Conservation (phyloP, 2,329 filamentous ascomycete genomes). For the Aureobasidium sp. region DNA sequence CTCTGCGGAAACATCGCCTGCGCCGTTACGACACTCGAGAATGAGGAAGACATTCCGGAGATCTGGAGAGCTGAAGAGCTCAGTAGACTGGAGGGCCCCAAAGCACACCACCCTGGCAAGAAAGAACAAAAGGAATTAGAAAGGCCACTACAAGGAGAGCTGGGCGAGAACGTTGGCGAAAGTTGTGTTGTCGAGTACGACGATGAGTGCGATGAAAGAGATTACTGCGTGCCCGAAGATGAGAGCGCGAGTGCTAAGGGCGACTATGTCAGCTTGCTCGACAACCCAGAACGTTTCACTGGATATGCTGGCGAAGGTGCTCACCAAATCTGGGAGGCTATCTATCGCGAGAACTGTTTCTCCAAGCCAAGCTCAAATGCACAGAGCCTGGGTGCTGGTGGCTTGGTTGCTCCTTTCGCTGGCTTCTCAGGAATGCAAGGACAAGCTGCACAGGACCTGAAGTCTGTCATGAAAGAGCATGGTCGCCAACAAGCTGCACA, state of each 20-base stretch:
- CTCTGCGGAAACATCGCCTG: conserved; percentile 97
- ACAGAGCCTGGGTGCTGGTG: conserved; percentile 17
- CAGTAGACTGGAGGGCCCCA: conserved; percentile 84
- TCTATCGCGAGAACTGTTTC: conserved; percentile 98
- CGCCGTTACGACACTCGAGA: conserved; percentile 88
- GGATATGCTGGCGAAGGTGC: conserved; percentile 82
- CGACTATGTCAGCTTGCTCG: conserved; percentile 89
- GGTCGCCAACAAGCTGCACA: conserved; percentile 51
- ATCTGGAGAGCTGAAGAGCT: conserved; percentile 90
- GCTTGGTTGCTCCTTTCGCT: conserved; percentile 29
- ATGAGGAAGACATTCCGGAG: conserved; percentile 85
- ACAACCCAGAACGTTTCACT: conserved; percentile 93
- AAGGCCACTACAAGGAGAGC: conserved; percentile 68
- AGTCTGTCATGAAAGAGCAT: conserved; percentile 53
- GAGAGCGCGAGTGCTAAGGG: conserved; percentile 80
- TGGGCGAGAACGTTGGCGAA: conserved; percentile 84
- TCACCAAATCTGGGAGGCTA: conserved; percentile 89
- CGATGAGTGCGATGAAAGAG: conserved; percentile 91
- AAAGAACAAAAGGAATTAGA: conserved; percentile 63
- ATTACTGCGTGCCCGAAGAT: conserved; percentile 95
- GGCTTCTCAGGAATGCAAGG: conserved; percentile 39
- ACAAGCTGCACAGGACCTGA: conserved; percentile 54
- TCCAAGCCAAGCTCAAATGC: conserved; percentile 34
- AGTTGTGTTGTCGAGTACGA: conserved; percentile 97
- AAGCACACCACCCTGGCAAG: conserved; percentile 78